Base-by-base conservation (phyloP, 805 yeast genomes). In the Metschnikowia drakensbergensis region DNA sequence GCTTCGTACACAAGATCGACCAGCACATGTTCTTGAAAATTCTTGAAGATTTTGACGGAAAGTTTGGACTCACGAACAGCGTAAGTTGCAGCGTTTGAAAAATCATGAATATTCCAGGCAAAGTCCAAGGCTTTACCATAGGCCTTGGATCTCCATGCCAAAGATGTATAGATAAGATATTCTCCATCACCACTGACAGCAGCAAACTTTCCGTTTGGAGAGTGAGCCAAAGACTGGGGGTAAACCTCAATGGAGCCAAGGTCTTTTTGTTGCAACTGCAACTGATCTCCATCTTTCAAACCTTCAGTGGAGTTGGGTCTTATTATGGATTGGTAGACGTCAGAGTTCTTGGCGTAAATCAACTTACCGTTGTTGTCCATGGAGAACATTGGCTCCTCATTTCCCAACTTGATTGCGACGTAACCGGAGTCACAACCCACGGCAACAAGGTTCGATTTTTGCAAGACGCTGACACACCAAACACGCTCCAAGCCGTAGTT, bases 141-240 rank as follows among this genome's bases (percentile, higher is more conserved):
- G 43, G 90, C 77, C 72, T 90, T 94, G 62, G 92, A 90, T 74
- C 99, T 83, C 99, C 99, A 94, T 1, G 98, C 98, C 60, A 94
- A 79, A 1, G 99, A 92, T 2, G 98, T 91, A 71, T 92, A 94
- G 47, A 94, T 85, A 59, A 92, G 88, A 66, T 89, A 92, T 69
- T 94, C 99, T 51, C 97, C 97, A 70, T 94, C 99, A 63, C 99
- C 99, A 40, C 92, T 86, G 43, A 94, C 97, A 27, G 98, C 86
- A 35, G 91, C 97, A 65, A 87, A 94, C 68, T 97, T 83, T 54
- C 99, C 99, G 65, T 94, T 94, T 54, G 98, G 97, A 39, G 98
- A 92, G 68, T 94, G 99, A 43, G 77, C 72, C 61, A 94, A 77
- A 51, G 86, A 79, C 53, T 87, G 86, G 46, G 99, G 98, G 76